Base-by-base conservation (phyloP, 2,329 filamentous ascomycete genomes). In the Pseudopithomyces maydicus region DNA sequence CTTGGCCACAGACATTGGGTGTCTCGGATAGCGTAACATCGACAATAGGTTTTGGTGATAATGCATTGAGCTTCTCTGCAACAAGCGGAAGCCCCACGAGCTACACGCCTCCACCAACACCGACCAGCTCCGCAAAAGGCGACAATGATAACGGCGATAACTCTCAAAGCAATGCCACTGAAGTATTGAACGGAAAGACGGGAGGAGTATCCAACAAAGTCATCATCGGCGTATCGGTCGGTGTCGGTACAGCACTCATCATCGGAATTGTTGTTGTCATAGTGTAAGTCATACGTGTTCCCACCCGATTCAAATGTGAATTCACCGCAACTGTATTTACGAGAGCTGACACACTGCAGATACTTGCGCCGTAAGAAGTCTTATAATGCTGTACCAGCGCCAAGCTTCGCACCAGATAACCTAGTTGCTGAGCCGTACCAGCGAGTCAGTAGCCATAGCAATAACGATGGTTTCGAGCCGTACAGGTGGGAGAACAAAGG, bases 181-280 rank as follows among this genome's bases (percentile, higher is more conserved):
- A 46, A 22, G 23, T 23, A 6, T 22, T 74, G 0, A 55, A 74
- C 4, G 70, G 64, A 0, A 58, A 68, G 29, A 67, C 70, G 1
- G 56, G 68, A 1, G 77, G 79, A 0, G 74, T 78, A 2, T 74
- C 73, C n/a, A 81, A 78, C 29, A 77, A 77, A 20, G 52, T 83
- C 33, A 79, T 84, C 43, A 74, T 84, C 23, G 82, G 83, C 3
- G 64, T 84, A 1, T 77, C 76, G 39, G 76, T 84, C 1, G 82
- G 82, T 0, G 49, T 81, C 10, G 80, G 79, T 1, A 67, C 81
- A 0, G 76, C 80, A 0, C 61, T 78, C 2, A 20, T 84, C 2
- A 56, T 71, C 6, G 74, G 64, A 8, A 45, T 64, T 17, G 20
- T 61, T 39, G 62, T 36, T 7, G 58, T 26, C 3, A 7, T 61